These are phyloP conservation scores for Friedmanniomyces simplex DNA, from an alignment of 495 filamentous ascomycete species.

Conservation along the genomic window DNA sequence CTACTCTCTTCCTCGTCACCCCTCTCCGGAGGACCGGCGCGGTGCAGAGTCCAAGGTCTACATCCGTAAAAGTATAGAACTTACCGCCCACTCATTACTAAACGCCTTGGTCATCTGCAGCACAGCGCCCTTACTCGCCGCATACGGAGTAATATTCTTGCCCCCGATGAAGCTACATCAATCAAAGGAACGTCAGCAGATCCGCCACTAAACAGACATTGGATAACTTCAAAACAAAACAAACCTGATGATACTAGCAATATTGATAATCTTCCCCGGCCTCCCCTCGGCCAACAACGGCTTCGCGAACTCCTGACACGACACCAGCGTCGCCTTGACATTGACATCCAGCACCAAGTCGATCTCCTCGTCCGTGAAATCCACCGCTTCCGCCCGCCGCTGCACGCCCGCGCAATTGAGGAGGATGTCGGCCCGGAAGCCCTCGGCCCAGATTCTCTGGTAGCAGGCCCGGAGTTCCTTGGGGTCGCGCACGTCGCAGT, in stretches of 20 bases:
- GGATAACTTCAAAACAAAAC: not conserved
- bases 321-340: conserved; percentile 17
- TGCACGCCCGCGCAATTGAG: conserved; percentile 19
- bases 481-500: not conserved
- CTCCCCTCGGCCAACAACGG: conserved; percentile 14
- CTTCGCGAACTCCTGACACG: conserved; percentile 22
- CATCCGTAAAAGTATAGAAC: no score
- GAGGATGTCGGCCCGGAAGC: conserved; percentile 12
- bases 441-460: conserved; percentile 4
- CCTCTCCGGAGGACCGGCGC: no score
- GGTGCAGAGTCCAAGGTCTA: no score
- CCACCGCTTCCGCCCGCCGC: conserved; percentile 9
- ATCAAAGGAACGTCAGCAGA: not conserved
- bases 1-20: no score
- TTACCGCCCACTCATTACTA: conserved; percentile 26
- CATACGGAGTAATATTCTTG: conserved; percentile 22
- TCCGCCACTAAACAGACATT: not conserved
- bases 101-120: conserved; percentile 26
- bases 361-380: conserved; percentile 15
- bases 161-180: conserved; percentile 18
- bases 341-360: conserved; percentile 26
- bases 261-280: conserved; percentile 25
- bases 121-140: conserved; percentile 25
- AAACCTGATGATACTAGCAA: conserved; percentile 16
- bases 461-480: conserved; percentile 2